phyloP scores from a whole-genome alignment of 805 yeast genomes.

The Candida tallmaniae region DNA sequence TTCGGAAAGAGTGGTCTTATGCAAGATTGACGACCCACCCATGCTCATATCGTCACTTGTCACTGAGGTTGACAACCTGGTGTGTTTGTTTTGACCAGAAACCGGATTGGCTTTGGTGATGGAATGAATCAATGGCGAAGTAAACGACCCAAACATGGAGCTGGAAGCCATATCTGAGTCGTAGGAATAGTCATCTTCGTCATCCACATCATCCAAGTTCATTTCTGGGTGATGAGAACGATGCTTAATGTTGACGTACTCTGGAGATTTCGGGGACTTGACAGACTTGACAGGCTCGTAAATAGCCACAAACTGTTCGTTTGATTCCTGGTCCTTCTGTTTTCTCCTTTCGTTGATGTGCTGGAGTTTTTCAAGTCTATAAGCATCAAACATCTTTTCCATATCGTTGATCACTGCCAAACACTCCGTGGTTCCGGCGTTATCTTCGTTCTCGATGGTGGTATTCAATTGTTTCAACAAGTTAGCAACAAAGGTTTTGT shows the following conservation, averaged over 20 bases:
- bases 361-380: conserved; percentile 25
- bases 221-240: background rate
- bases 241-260: background rate
- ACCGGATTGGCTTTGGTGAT: conserved; percentile 24
- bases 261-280: background rate
- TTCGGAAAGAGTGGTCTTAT: conserved; percentile 52
- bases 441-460: conserved; percentile 50
- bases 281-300: conserved; percentile 5
- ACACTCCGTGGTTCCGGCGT: conserved; percentile 60
- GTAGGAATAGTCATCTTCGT: conserved; percentile 18
- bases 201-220: conserved; percentile 11
- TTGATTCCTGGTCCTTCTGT: conserved; percentile 1
- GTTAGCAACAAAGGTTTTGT: conserved; percentile 55
- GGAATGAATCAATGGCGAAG: conserved; percentile 36
- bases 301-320: background rate
- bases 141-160: conserved; percentile 16
- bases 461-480: conserved; percentile 54
- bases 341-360: conserved; percentile 2
- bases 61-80: conserved; percentile 2
- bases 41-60: conserved; percentile 26
- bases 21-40: conserved; percentile 35
- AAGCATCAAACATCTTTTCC: conserved; percentile 67
- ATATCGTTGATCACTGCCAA: conserved; percentile 63
- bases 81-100: conserved; percentile 2
- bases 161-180: conserved; percentile 23